Conservation (phyloP, 805 yeast species). For the Clavispora asparagi region DNA sequence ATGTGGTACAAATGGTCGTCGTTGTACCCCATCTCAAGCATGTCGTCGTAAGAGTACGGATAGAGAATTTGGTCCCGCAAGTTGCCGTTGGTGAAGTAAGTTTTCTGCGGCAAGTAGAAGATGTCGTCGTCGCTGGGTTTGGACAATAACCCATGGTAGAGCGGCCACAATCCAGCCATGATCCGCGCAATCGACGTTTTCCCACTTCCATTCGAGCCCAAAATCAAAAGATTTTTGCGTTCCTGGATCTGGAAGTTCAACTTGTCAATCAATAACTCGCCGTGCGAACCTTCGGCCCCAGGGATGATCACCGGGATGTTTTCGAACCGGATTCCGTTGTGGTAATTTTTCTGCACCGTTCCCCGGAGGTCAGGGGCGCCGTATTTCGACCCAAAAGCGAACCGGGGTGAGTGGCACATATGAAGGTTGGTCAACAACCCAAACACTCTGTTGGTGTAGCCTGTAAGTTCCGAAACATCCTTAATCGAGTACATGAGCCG, state of each 20-base stretch:
- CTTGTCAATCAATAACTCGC: constrained; percentile 52
- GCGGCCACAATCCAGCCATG: constrained; percentile 88
- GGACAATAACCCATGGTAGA: constrained; percentile 75
- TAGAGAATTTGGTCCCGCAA: constrained; percentile 88
- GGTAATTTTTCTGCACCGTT: constrained; percentile 69
- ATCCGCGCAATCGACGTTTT: constrained; percentile 82
- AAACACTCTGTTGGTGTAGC: constrained; percentile 84
- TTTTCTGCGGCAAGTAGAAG: constrained; percentile 77
- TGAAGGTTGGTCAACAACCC: constrained; percentile 71
- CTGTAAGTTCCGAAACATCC: constrained; percentile 85
- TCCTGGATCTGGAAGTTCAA: constrained; percentile 54
- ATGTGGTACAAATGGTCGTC: constrained; percentile 68
- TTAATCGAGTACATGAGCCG: constrained; percentile 91
- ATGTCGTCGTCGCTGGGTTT: constrained; percentile 69
- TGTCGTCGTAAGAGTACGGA: constrained; percentile 73
- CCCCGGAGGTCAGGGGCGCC: constrained; percentile 60
- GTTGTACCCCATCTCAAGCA: constrained; percentile 63
- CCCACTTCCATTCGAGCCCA: constrained; percentile 89
- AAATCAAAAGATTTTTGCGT: constrained; percentile 67
- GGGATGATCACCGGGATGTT: constrained; percentile 81
- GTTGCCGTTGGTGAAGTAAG: constrained; percentile 79
- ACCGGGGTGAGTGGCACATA: constrained; percentile 66
- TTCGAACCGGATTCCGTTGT: constrained; percentile 73
- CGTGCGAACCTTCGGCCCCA: constrained; percentile 52
- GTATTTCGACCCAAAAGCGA: constrained; percentile 43